Conservation (phyloP, 192 early-diverging fungal genomes). For the Backusella circina region DNA sequence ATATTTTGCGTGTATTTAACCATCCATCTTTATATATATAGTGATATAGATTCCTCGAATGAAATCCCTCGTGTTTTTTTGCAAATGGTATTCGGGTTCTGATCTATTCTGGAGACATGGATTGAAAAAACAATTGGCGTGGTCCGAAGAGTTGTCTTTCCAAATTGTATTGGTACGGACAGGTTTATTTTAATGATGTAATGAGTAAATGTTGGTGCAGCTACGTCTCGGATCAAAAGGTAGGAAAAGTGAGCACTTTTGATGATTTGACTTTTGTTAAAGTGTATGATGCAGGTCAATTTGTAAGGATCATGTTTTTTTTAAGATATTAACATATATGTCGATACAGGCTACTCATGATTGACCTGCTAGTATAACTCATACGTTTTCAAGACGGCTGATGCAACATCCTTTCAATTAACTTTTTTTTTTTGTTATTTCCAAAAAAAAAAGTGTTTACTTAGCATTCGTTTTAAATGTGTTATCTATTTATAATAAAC, state of each 20-base stretch:
- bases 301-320: not conserved
- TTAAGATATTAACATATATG: not conserved
- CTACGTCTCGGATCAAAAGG: not conserved
- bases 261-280: not conserved
- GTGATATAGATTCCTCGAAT: constrained; percentile 18
- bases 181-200: not conserved
- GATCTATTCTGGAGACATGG: constrained; percentile 67
- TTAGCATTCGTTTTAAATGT: not conserved
- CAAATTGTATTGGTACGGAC: constrained; percentile 9
- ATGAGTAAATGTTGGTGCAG: not conserved
- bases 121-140: constrained; percentile 36
- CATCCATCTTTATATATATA: not conserved
- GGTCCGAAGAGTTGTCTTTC: constrained; percentile 88
- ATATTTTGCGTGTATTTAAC: not conserved
- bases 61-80: constrained; percentile 51
- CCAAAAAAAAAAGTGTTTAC: not conserved
- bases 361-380: constrained; percentile 8
- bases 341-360: not conserved
- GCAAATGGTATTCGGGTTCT: constrained; percentile 78
- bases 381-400: not conserved
- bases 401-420: not conserved
- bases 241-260: not conserved
- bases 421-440: not conserved
- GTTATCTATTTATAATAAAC: not conserved
- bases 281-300: constrained; percentile 12